Evolutionary conservation across 768 basidiomycete species (phyloP).

Genomic region (Plicaturopsis crispa): DNA sequence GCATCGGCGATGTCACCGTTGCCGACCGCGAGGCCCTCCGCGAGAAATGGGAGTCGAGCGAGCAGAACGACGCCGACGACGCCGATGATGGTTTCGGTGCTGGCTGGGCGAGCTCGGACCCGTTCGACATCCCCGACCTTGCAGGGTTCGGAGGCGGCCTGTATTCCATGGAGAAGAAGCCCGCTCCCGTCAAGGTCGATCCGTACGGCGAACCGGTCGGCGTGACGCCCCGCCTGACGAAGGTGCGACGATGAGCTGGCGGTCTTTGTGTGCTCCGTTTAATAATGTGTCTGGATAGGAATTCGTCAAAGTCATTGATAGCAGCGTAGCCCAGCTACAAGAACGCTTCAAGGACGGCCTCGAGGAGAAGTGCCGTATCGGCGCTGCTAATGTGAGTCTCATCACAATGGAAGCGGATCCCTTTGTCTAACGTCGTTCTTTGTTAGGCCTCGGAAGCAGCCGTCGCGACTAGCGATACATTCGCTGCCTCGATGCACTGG

Average conservation of each 20-base stretch:
- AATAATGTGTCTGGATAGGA: conserved; percentile 24
- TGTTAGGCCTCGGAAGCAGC: conserved; percentile 36
- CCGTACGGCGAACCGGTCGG: conserved; percentile 33
- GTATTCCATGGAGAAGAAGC: conserved; percentile 27
- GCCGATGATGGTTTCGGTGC: conserved; percentile 13
- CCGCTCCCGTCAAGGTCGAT: conserved; percentile 34
- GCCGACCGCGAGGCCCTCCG: conserved; percentile 43
- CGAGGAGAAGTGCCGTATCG: conserved; percentile 48
- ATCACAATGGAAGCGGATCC: neutral
- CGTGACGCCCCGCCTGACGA: conserved; percentile 35
- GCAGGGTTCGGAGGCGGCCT: conserved; percentile 20
- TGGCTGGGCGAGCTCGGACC: conserved; percentile 18
- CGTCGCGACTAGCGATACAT: conserved; percentile 38
- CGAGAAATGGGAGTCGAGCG: conserved; percentile 42
- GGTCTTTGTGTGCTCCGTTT: neutral
- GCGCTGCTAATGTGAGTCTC: conserved; percentile 38
- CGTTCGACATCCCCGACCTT: conserved; percentile 16
- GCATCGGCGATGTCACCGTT: conserved; percentile 43
- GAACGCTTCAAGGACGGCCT: conserved; percentile 43
- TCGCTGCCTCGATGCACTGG: conserved; percentile 54
- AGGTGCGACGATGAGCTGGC: conserved; percentile 20
- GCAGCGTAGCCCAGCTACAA: conserved; percentile 39
- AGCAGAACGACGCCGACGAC: conserved; percentile 16
- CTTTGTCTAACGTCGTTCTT: conserved; percentile 1
- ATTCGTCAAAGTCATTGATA: conserved; percentile 36